Base-by-base conservation (phyloP, 768 basidiomycete genomes). In the Tricholoma sp. region DNA sequence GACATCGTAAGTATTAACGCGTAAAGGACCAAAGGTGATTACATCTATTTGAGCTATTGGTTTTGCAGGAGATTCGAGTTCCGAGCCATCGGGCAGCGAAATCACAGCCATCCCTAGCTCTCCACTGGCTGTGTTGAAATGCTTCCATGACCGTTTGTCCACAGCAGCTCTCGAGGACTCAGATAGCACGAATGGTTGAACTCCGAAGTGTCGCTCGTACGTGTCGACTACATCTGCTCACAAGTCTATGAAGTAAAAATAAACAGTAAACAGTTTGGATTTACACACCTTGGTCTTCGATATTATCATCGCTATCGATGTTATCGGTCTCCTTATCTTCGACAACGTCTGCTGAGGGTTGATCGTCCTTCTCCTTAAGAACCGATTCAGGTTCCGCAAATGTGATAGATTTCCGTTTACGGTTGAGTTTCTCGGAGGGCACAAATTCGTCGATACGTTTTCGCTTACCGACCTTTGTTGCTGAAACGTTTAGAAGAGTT, bases 401-500 rank as follows among this genome's bases (percentile, higher is more conserved):
- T 52, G 65, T 66, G 57, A 75, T 67, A 18, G 72, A 67, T 62
- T 78, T 82, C 52, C 84, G 78, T 67, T 85, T 89, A 75, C 91
- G 91, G 49, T 89, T 76, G 66, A 91, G 92, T 63, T 77, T 75
- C 1, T 76, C 55, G 15, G 78, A 73, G 0, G 76, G 69, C 57
- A 74, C 73, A 31, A 78, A 76, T 24, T 80, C 67, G 4, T 63
- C 70, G 6, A 62, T 66, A 50, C 72, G 68, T 63, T 80, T 83
- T 24, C 82, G 72, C 64, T 88, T 91, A 29, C 75, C 74, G 3
- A 81, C 72, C 65, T 86, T 93, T 3, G 86, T 83, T 0, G 91
- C 90, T 33, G 91, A 92, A 3, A 94, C 89, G 66, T 97, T 98
- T 4, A 97, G 77, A 1, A 97, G 82, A 0, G 94, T 96, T 29